phyloP scores from a whole-genome alignment of 768 basidiomycete genomes.

The Clitopilus passeckerianus region DNA sequence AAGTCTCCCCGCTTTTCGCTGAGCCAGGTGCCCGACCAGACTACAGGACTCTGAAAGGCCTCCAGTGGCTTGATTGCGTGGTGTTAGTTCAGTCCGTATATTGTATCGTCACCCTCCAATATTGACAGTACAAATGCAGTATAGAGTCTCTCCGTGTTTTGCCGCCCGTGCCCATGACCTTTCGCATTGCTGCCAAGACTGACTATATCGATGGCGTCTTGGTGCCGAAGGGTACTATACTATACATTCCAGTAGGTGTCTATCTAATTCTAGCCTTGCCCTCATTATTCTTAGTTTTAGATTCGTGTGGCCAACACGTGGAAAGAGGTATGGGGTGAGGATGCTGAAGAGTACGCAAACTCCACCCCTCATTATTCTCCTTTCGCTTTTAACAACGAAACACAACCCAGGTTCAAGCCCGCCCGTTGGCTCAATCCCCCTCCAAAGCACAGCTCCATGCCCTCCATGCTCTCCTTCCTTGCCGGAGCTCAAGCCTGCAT shows the following conservation, averaged over 20 bases:
- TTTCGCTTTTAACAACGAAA: background rate
- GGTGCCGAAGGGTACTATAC: slow-evolving; percentile 39
- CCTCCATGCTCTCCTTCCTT: slow-evolving; percentile 34
- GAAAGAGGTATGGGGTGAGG: slow-evolving; percentile 44
- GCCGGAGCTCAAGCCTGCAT: slow-evolving; percentile 36
- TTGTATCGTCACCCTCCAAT: background rate
- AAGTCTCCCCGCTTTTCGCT: slow-evolving; percentile 36
- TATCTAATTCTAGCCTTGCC: background rate
- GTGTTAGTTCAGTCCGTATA: slow-evolving; percentile 19
- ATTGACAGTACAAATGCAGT: slow-evolving; percentile 11
- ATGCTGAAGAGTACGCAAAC: slow-evolving; percentile 38
- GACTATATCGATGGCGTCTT: slow-evolving; percentile 38
- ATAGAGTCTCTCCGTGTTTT: slow-evolving; percentile 38
- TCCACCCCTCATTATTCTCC: background rate
- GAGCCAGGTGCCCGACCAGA: slow-evolving; percentile 27
- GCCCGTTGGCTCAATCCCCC: slow-evolving; percentile 40
- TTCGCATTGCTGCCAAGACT: slow-evolving; percentile 29
- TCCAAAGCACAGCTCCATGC: slow-evolving; percentile 23
- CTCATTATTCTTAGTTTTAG: slow-evolving; percentile 16
- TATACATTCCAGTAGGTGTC: slow-evolving; percentile 33
- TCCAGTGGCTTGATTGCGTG: slow-evolving; percentile 36
- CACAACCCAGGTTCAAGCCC: slow-evolving; percentile 33
- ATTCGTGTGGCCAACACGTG: slow-evolving; percentile 47
- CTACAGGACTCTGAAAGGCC: slow-evolving; percentile 32
- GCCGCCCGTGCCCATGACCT: slow-evolving; percentile 35